These are phyloP conservation scores for Rhytidiadelphus loreus DNA, from an alignment of 225 moss, liverwort and hornwort species.

Conservation along the genomic window DNA sequence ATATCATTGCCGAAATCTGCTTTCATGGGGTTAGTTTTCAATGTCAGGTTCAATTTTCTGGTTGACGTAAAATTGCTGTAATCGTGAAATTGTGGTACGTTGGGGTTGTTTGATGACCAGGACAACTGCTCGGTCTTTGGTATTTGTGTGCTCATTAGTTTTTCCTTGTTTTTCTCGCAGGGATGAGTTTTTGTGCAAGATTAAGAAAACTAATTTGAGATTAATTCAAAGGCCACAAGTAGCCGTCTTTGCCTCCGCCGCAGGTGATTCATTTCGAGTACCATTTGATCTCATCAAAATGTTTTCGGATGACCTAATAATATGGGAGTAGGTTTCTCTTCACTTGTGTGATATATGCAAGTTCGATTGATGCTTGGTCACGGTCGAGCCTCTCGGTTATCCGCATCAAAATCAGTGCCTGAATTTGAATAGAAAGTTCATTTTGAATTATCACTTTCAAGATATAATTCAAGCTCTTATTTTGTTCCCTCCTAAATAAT, in stretches of 20 bases:
- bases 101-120: not conserved
- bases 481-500: not conserved
- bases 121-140: not conserved
- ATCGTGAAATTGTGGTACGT: not conserved
- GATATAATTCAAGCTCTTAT: too few relatives aligned
- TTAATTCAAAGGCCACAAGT: not conserved
- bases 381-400: not conserved
- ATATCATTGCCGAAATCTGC: slow-evolving; percentile 1
- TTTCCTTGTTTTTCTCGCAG: not conserved
- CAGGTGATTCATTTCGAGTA: slow-evolving; percentile 7
- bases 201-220: not conserved
- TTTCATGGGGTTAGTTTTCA: not conserved
- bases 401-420: not conserved
- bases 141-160: too few relatives aligned
- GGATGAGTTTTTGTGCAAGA: slow-evolving; percentile 3
- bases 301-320: not conserved
- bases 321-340: not conserved
- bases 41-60: not conserved
- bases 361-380: not conserved
- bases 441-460: not conserved
- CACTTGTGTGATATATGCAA: not conserved
- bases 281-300: not conserved
- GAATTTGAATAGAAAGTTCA: not conserved
- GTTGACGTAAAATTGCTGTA: not conserved
- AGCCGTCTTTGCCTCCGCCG: slow-evolving; percentile 18